Percentiles rank a stretch among this genome's conserved stretches.
phyloP scores from a whole-genome alignment of 257 asterid genomes.

The Catharanthus roseus region DNA sequence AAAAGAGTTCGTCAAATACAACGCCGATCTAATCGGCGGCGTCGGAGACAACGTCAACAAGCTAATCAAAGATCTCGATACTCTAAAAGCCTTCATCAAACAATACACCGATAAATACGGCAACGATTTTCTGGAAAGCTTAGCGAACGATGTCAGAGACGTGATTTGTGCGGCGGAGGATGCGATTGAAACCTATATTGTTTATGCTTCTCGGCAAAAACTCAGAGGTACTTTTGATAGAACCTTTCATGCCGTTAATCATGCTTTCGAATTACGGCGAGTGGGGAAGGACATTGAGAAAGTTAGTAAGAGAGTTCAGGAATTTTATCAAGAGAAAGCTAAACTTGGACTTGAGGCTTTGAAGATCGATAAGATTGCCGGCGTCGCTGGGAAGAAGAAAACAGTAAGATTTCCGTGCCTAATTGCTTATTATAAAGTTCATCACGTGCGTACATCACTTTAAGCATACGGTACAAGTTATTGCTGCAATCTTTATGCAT shows the following conservation, averaged over 20 bases:
- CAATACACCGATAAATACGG: neutral
- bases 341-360: neutral
- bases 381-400: neutral
- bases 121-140: constrained; percentile 4
- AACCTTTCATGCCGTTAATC: neutral
- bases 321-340: constrained; percentile 1
- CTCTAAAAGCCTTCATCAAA: constrained; percentile 4
- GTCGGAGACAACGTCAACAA: neutral
- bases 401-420: neutral
- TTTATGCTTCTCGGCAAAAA: constrained; percentile 7
- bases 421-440: too few species aligned
- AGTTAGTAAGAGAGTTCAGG: constrained; percentile 2
- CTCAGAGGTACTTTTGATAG: neutral
- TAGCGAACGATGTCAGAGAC: neutral
- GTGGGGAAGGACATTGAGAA: constrained; percentile 2
- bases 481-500: too few species aligned
- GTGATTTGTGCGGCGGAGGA: constrained; percentile 24
- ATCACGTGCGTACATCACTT: too few species aligned
- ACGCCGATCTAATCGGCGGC: constrained; percentile 2
- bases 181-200: constrained; percentile 21
- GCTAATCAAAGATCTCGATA: neutral
- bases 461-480: too few species aligned
- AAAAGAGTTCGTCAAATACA: constrained; percentile 1
- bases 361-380: neutral
- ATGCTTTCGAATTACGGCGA: neutral